Conservation (phyloP, 2,329 filamentous ascomycete species). For the Fusarium metavorans region DNA sequence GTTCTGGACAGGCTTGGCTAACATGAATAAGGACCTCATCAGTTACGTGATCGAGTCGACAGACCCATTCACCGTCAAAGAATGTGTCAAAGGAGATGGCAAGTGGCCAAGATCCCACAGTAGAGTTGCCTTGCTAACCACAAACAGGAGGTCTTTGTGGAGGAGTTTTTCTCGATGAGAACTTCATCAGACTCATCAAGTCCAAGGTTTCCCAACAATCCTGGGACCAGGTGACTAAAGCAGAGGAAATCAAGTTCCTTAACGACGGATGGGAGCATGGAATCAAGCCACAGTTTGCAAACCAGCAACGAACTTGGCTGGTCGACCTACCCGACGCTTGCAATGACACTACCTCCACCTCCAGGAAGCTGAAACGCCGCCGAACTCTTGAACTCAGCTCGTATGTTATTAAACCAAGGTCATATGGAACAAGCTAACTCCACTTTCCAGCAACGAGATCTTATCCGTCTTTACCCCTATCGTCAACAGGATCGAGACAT, state of each 20-base stretch:
- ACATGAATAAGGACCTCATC: slow-evolving; percentile 52
- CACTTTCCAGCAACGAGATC: too few relatives aligned
- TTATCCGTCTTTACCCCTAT: slow-evolving; percentile 39
- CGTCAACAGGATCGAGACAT: slow-evolving; percentile 19
- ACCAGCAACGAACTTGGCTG: slow-evolving; percentile 21
- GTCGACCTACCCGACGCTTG: slow-evolving; percentile 33
- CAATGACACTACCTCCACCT: fast-evolving
- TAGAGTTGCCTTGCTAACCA: background rate
- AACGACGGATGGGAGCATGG: slow-evolving; percentile 47
- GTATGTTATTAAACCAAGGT: too few relatives aligned
- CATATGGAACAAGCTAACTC: too few relatives aligned
- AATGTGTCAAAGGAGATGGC: slow-evolving; percentile 55
- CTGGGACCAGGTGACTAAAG: slow-evolving; percentile 8
- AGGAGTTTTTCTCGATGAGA: slow-evolving; percentile 55
- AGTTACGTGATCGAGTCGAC: slow-evolving; percentile 48
- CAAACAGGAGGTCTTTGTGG: slow-evolving; percentile 54
- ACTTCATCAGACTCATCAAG: slow-evolving; percentile 48
- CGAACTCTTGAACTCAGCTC: slow-evolving; percentile 11
- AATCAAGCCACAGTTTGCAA: slow-evolving; percentile 44
- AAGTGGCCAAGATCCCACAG: background rate
- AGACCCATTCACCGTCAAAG: slow-evolving; percentile 47
- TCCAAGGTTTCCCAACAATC: slow-evolving; percentile 11
- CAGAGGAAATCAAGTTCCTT: slow-evolving; percentile 29
- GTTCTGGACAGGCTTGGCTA: fast-evolving
- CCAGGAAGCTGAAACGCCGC: slow-evolving; percentile 4